A percentile compares a stretch with the other conserved stretches of the same genome.
Evolutionary conservation across 257 asterid species (phyloP).

Genomic region (Thymus mandschuricus): DNA sequence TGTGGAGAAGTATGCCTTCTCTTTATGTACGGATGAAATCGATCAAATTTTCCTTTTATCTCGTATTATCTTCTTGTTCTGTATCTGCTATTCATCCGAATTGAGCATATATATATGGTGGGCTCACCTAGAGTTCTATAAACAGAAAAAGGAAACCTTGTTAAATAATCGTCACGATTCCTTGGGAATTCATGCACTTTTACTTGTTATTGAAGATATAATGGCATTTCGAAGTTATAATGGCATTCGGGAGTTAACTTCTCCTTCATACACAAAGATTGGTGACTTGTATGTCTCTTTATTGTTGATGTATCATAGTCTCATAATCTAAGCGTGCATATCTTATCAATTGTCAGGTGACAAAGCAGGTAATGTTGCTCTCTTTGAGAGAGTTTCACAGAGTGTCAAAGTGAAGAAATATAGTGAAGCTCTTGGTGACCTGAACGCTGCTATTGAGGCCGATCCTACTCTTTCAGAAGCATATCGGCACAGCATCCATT

Average conservation of each 20-base stretch:
- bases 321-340: slow-evolving; percentile 4
- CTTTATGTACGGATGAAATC: not conserved
- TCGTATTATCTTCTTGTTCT: not conserved
- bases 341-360: slow-evolving; percentile 46
- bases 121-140: slow-evolving; percentile 12
- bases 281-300: not conserved
- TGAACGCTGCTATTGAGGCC: slow-evolving; percentile 76
- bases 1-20: not conserved
- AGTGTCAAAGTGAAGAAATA: slow-evolving; percentile 71
- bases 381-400: slow-evolving; percentile 73
- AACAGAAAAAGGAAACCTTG: too few relatives aligned
- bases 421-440: slow-evolving; percentile 73
- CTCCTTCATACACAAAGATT: not conserved
- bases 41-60: not conserved
- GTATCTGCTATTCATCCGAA: not conserved
- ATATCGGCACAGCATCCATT: slow-evolving; percentile 67
- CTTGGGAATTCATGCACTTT: too few relatives aligned
- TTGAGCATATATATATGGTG: not conserved
- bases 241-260: not conserved
- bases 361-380: slow-evolving; percentile 60
- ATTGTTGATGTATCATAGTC: not conserved
- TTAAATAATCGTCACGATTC: too few relatives aligned
- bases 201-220: too few relatives aligned
- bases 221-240: slow-evolving; percentile 16
- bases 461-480: slow-evolving; percentile 84